A percentile compares a stretch with the other conserved stretches of the same genome.
These are phyloP conservation scores for Magnusiomyces magnusii DNA, from an alignment of 1,139 yeast genomes.

Conservation along the genomic window DNA sequence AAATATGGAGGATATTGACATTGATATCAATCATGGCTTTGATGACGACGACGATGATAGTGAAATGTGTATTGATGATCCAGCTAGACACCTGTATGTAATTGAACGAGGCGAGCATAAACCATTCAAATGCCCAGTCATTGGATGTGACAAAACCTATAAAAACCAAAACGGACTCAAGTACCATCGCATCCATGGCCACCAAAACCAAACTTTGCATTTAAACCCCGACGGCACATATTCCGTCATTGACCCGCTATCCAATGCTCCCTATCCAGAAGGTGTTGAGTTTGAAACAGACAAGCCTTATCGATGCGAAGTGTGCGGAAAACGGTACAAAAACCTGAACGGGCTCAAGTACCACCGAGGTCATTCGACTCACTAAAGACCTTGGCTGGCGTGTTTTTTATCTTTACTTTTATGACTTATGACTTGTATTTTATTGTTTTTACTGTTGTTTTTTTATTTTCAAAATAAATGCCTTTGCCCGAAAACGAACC, in stretches of 20 bases:
- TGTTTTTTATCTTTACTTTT: no score
- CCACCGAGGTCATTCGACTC: constrained; percentile 97
- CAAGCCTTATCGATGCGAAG: constrained; percentile 97
- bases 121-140: constrained; percentile 96
- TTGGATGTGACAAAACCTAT: constrained; percentile 96
- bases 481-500: no score
- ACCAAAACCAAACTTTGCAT: constrained; percentile 86
- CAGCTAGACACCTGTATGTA: constrained; percentile 88
- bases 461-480: no score
- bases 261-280: constrained; percentile 85
- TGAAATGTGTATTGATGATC: constrained; percentile 52
- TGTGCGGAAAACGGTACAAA: constrained; percentile 95
- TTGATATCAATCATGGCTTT: no score
- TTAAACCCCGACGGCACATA: constrained; percentile 91
- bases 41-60: constrained; percentile 40
- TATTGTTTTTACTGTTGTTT: no score
- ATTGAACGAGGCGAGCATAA: constrained; percentile 88
- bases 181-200: constrained; percentile 94
- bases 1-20: no score
- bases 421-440: no score
- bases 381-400: constrained; percentile 57
- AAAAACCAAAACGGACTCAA: constrained; percentile 96
- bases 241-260: constrained; percentile 87
- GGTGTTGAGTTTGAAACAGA: constrained; percentile 91
- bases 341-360: constrained; percentile 93